Conservation (phyloP, 2,329 filamentous ascomycete species). For the Pyricularia sp. region DNA sequence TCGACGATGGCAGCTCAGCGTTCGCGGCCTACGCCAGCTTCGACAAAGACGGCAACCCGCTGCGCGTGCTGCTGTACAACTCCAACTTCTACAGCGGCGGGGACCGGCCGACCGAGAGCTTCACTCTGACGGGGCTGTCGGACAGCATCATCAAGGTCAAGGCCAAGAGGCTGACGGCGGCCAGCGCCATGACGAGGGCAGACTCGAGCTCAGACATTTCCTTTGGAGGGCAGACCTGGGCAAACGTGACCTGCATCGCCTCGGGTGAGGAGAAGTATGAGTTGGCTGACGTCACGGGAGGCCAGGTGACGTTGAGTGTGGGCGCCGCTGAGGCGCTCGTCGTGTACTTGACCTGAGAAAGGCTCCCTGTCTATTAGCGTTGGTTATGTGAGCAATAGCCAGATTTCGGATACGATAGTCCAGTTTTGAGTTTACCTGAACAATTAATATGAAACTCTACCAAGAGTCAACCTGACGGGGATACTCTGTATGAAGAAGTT, state of each 20-base stretch:
- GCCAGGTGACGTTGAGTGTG: constrained; percentile 28
- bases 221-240: constrained; percentile 36
- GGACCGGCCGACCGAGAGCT: constrained; percentile 24
- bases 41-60: constrained; percentile 23
- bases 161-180: constrained; percentile 34
- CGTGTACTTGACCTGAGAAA: constrained; percentile 26
- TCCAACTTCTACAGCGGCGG: constrained; percentile 30
- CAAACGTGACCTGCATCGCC: constrained; percentile 33
- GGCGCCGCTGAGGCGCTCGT: constrained; percentile 37
- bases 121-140: constrained; percentile 30
- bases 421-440: background rate
- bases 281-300: constrained; percentile 20
- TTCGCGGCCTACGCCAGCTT: constrained; percentile 38
- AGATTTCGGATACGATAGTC: background rate
- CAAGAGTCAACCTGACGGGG: background rate
- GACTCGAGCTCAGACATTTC: constrained; percentile 32
- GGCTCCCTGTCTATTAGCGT: background rate
- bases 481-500: too few species aligned
- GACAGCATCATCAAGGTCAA: constrained; percentile 24
- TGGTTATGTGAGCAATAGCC: background rate
- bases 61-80: constrained; percentile 33
- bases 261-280: constrained; percentile 29
- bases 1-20: constrained; percentile 30
- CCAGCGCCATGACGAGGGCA: constrained; percentile 30
- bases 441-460: background rate